Conservation (phyloP, 768 basidiomycete genomes). For the Leccinum aurantiacum region DNA sequence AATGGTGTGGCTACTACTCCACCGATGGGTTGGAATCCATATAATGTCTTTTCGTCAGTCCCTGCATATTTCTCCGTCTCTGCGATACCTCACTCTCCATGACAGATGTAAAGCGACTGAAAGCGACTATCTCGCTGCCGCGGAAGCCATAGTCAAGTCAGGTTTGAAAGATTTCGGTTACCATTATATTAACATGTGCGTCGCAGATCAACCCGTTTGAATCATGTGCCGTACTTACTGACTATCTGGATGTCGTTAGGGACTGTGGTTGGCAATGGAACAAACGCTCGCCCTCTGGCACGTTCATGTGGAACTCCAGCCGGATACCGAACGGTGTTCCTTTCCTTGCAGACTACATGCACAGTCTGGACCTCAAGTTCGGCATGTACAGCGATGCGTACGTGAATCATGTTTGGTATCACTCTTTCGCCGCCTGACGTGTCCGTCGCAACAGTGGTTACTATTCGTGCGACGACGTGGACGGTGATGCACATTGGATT, state of each 20-base stretch:
- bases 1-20: conserved; percentile 16
- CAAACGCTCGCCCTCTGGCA: conserved; percentile 1
- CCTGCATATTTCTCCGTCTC: background rate
- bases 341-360: conserved; percentile 10
- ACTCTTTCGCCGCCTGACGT: background rate
- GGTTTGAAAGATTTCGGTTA: conserved; percentile 10
- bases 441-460: conserved; percentile 8
- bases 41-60: conserved; percentile 15
- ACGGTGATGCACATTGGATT: conserved; percentile 1
- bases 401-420: background rate
- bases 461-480: conserved; percentile 4
- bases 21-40: conserved; percentile 20
- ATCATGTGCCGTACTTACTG: background rate
- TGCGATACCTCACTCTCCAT: background rate
- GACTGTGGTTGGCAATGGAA: conserved; percentile 18
- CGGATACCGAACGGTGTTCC: conserved; percentile 15
- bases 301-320: conserved; percentile 10
- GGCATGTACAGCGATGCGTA: conserved; percentile 17
- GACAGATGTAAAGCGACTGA: conserved; percentile 10
- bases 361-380: conserved; percentile 10
- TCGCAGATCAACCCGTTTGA: background rate
- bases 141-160: conserved; percentile 1
- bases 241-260: background rate
- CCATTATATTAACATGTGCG: conserved; percentile 12
- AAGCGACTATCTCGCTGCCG: conserved; percentile 9